A percentile compares a stretch with the other conserved stretches of the same genome.
Conservation (phyloP, 2,329 filamentous ascomycete genomes). For the Fusarium solani-melongenae region DNA sequence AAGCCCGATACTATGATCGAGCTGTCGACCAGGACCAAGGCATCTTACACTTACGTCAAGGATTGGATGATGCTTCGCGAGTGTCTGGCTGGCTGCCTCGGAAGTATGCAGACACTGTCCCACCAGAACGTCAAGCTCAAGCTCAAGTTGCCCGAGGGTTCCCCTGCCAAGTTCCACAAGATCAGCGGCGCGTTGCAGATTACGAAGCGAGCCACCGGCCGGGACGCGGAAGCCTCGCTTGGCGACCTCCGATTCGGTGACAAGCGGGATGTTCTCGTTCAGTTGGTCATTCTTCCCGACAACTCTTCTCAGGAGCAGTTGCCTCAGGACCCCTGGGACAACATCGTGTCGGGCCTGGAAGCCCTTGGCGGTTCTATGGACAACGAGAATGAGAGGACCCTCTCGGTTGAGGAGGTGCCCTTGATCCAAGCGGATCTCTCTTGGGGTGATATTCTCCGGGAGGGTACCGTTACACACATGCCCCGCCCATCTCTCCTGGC, state of each 20-base stretch:
- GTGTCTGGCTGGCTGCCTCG: slow-evolving; percentile 92
- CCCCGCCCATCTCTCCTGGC: slow-evolving; percentile 90
- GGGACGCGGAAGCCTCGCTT: slow-evolving; percentile 91
- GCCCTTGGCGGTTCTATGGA: slow-evolving; percentile 90
- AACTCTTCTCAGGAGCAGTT: slow-evolving; percentile 83
- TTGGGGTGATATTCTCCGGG: slow-evolving; percentile 92
- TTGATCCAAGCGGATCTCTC: slow-evolving; percentile 93
- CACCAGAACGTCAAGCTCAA: slow-evolving; percentile 98
- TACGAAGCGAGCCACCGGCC: slow-evolving; percentile 93
- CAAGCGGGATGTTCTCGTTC: slow-evolving; percentile 92
- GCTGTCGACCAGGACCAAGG: slow-evolving; percentile 93
- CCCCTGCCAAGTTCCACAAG: slow-evolving; percentile 97
- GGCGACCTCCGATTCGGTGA: slow-evolving; percentile 96
- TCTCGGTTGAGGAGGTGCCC: slow-evolving; percentile 94
- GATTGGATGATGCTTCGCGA: slow-evolving; percentile 99
- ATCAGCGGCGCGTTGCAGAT: slow-evolving; percentile 97
- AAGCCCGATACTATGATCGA: slow-evolving; percentile 99
- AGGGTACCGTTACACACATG: slow-evolving; percentile 86
- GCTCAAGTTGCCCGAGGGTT: slow-evolving; percentile 92
- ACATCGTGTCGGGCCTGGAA: slow-evolving; percentile 93
- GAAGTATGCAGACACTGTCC: slow-evolving; percentile 91
- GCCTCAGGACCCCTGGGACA: slow-evolving; percentile 96
- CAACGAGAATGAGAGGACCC: slow-evolving; percentile 82
- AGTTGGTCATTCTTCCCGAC: slow-evolving; percentile 91
- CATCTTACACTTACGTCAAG: slow-evolving; percentile 97